Conservation (phyloP, 768 basidiomycete genomes). For the Macrolepiota fuliginosa region DNA sequence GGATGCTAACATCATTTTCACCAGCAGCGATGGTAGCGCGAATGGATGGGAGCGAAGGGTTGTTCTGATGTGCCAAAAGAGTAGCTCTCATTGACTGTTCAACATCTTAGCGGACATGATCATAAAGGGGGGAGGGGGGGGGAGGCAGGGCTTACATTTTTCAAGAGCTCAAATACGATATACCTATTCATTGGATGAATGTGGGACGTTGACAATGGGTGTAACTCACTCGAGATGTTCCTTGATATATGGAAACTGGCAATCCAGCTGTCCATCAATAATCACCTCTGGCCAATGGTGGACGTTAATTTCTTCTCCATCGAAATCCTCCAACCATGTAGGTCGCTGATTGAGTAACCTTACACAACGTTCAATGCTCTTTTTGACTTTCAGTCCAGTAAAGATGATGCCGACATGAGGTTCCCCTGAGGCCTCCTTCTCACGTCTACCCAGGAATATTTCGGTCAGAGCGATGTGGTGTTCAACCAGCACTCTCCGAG, state of each 20-base stretch:
- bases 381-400: constrained; percentile 67
- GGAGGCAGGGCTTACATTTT: constrained; percentile 61
- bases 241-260: constrained; percentile 77
- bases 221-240: constrained; percentile 78
- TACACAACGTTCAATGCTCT: constrained; percentile 69
- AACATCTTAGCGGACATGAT: not conserved
- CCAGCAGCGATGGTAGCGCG: constrained; percentile 74
- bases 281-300: constrained; percentile 57
- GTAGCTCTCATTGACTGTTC: constrained; percentile 73
- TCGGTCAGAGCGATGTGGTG: constrained; percentile 84
- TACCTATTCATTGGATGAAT: constrained; percentile 45
- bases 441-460: constrained; percentile 37
- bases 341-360: constrained; percentile 51
- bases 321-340: constrained; percentile 37
- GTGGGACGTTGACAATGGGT: not conserved
- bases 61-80: constrained; percentile 42
- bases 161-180: constrained; percentile 85
- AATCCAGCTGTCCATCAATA: constrained; percentile 70
- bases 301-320: constrained; percentile 20
- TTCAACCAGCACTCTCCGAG: constrained; percentile 83
- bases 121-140: not conserved
- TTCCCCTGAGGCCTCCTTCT: constrained; percentile 36
- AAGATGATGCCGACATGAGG: constrained; percentile 84
- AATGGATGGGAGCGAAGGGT: constrained; percentile 54
- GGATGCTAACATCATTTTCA: constrained; percentile 70